Evolutionary conservation across 1,284 basidiomycete species (phyloP), one percentile per base, ranked within the genome.

Genomic region (Cerioporus squamosus): DNA sequence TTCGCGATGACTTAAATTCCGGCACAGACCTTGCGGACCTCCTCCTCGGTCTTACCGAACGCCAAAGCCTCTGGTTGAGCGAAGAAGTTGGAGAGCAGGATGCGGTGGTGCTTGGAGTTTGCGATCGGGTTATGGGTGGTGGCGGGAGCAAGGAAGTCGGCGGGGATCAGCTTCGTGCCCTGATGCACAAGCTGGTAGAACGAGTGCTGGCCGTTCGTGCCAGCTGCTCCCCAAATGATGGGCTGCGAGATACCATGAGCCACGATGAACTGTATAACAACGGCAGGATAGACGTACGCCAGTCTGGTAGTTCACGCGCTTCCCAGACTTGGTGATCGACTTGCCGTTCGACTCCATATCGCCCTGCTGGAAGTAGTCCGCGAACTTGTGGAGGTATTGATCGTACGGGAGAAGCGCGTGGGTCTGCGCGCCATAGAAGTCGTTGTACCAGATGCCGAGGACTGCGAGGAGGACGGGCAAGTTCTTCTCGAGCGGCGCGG

Each of bases 301-400:
- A 52, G 97, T 99, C 80, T 99, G 90, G 79, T 98, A 99, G 78
- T 93, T 77, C 20, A 99, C 97, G 52, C 92, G 90, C 63, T 94
- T 82, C 20, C 96, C 97, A 66, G 87, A 83, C 81, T 98, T 99
- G 69, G 96, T 98, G 65, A 98, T 84, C 61, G 87, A 93, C 82
- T 99, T 99, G 62, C 97, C 97, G 77, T 99, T 98, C 22, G 95
- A 97, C 79, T 99, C 97, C 97, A 99, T 99, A 77, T 99, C 97
- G 46, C 96, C 96, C 81, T 99, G 97, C 77, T 99, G 97, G 93
- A 99, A 99, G 83, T 99, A 99, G 78, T 98, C 97, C 55, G 97
- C 97, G 72, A 99, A 99, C 77, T 97, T 97, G 85, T 97, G 93
- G 68, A 99, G 81, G 79, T 99, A 99, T 76, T 99, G 97, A 77